Conservation (phyloP, 2,329 filamentous ascomycete species). For the Coniochaeta sp. region DNA sequence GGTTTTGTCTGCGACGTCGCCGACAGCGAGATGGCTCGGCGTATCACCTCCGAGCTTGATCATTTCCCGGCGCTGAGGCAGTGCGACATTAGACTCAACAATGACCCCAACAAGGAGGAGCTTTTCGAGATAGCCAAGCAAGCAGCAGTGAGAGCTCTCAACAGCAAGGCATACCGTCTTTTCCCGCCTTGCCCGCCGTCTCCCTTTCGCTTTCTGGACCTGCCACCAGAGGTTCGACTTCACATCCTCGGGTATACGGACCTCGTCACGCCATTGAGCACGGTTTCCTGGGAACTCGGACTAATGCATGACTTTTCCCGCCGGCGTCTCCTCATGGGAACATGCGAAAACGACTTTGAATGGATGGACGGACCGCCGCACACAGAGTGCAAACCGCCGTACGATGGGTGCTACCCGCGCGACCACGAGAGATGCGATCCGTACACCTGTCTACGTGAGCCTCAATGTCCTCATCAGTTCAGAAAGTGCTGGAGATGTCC, state of each 20-base stretch:
- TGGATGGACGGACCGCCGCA: too few relatives aligned
- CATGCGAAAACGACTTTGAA: too few relatives aligned
- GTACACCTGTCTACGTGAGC: neutral
- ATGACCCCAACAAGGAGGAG: too few relatives aligned
- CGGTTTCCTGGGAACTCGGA: slow-evolving; percentile 15
- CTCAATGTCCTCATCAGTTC: neutral
- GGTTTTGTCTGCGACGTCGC: neutral
- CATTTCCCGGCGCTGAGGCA: neutral
- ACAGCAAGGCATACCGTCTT: too few relatives aligned
- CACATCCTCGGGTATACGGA: slow-evolving; percentile 16
- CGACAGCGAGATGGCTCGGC: neutral
- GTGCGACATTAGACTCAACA: neutral
- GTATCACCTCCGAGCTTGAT: neutral
- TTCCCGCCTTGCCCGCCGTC: neutral
- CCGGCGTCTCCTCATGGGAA: neutral
- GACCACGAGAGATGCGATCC: neutral
- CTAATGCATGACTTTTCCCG: too few relatives aligned
- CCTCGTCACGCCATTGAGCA: slow-evolving; percentile 12
- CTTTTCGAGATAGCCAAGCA: too few relatives aligned
- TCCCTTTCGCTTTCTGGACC: slow-evolving; percentile 4
- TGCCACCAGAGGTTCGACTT: slow-evolving; percentile 14
- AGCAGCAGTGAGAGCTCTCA: too few relatives aligned
- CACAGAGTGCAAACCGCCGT: too few relatives aligned
- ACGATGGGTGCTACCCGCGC: too few relatives aligned
- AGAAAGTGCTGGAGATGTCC: neutral